These are phyloP conservation scores for Fusarium fujikuroi DNA, from an alignment of 2,329 filamentous ascomycete species.

Conservation along the genomic window DNA sequence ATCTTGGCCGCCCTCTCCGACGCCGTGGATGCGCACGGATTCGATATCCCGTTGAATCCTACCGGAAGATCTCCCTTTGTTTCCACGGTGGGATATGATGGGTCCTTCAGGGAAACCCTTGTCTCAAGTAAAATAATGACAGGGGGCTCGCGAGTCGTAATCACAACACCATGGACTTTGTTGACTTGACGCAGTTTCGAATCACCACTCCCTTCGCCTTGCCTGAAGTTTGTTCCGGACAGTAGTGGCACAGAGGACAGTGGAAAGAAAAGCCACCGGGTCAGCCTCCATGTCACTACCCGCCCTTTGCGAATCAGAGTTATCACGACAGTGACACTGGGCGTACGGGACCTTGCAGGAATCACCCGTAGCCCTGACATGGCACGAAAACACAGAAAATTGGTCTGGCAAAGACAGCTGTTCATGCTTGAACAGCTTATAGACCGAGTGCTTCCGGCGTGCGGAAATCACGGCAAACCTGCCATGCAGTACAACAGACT, in stretches of 20 bases:
- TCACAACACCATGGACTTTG: conserved; percentile 31
- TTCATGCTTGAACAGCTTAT: background rate
- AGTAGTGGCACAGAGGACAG: conserved; percentile 5
- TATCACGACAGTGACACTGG: conserved; percentile 19
- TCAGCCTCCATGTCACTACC: conserved; percentile 34
- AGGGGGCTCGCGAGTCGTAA: conserved; percentile 28
- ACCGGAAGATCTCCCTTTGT: conserved; percentile 37
- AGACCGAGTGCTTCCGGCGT: background rate
- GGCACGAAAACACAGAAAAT: conserved; percentile 15
- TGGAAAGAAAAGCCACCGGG: conserved; percentile 11
- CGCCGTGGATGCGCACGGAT: conserved; percentile 11
- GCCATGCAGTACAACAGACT: conserved; percentile 14
- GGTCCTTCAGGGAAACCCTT: conserved; percentile 16
- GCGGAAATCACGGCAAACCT: conserved; percentile 10
- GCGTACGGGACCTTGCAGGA: conserved; percentile 35
- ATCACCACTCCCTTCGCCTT: conserved; percentile 38
- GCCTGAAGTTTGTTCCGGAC: background rate
- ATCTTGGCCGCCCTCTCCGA: conserved; percentile 17
- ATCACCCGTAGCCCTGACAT: conserved; percentile 10
- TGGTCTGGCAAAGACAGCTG: background rate
- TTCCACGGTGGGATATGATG: conserved; percentile 14
- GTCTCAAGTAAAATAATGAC: conserved; percentile 8
- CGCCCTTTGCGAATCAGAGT: conserved; percentile 21
- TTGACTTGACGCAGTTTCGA: conserved; percentile 21
- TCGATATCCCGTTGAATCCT: conserved; percentile 26